phyloP scores from a whole-genome alignment of 192 early-diverging fungal genomes.

The Entomortierella lignicola region DNA sequence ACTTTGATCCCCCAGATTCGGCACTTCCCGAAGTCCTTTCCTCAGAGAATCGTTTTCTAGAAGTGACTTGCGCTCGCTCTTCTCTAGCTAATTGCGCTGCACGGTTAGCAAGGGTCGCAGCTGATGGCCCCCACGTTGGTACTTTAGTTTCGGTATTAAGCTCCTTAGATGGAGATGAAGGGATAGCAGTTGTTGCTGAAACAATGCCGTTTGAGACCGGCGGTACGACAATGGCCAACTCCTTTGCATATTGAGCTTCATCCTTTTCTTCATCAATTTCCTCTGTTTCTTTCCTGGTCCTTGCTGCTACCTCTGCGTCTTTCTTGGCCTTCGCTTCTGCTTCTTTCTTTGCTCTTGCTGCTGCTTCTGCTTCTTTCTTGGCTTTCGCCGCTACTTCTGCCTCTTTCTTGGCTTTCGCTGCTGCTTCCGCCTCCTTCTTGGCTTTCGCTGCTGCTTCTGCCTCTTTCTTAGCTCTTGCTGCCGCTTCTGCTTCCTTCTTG shows the following conservation, averaged over 20 bases:
- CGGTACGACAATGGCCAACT: background rate
- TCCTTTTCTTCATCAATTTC: background rate
- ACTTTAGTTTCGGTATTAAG: constrained; percentile 10
- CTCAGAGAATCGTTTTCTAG: constrained; percentile 16
- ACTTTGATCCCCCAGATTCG: background rate
- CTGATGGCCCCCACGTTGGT: constrained; percentile 49
- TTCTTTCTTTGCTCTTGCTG: constrained; percentile 27
- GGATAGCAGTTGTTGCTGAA: background rate
- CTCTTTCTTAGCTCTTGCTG: constrained; percentile 8
- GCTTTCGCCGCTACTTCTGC: constrained; percentile 26
- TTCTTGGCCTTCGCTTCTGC: constrained; percentile 14
- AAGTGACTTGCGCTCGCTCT: constrained; percentile 9
- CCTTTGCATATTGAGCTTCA: background rate
- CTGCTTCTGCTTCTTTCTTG: constrained; percentile 13
- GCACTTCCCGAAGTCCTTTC: background rate
- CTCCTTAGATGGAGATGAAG: background rate
- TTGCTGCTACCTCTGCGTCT: background rate
- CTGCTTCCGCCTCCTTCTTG: constrained; percentile 25
- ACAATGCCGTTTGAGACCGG: background rate
- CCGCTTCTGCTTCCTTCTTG: constrained; percentile 14
- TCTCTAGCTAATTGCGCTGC: constrained; percentile 25
- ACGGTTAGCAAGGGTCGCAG: constrained; percentile 43
- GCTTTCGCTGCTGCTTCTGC: constrained; percentile 15
- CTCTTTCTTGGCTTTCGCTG: constrained; percentile 14
- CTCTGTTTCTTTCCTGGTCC: background rate